These are phyloP conservation scores for Helenozyma rhizophorensis DNA, from an alignment of 805 yeast species.

Conservation along the genomic window DNA sequence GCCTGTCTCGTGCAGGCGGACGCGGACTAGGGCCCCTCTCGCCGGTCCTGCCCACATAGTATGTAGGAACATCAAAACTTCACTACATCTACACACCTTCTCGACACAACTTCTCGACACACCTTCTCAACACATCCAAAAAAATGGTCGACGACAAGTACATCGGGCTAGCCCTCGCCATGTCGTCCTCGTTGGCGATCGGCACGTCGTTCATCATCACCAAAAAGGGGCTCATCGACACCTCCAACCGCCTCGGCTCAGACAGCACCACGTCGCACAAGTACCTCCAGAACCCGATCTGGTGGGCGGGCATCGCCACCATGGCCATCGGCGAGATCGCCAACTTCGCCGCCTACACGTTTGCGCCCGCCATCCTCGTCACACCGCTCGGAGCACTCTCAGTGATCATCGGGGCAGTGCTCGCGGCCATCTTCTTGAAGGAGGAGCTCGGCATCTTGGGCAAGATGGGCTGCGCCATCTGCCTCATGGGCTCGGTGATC, in stretches of 20 bases:
- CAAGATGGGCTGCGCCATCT: slow-evolving; percentile 88
- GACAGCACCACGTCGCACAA: slow-evolving; percentile 63
- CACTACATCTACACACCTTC: too few relatives aligned
- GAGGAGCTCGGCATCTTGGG: slow-evolving; percentile 88
- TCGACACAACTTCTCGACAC: too few relatives aligned
- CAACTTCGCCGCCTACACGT: slow-evolving; percentile 90
- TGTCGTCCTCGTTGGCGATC: slow-evolving; percentile 81
- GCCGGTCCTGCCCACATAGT: too few relatives aligned
- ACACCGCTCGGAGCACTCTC: slow-evolving; percentile 90
- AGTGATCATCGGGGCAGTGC: slow-evolving; percentile 86
- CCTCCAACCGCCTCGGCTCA: slow-evolving; percentile 47
- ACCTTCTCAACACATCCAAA: too few relatives aligned
- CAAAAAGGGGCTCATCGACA: slow-evolving; percentile 75
- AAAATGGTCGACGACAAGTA: slow-evolving; percentile 79
- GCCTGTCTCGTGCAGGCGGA: too few relatives aligned
- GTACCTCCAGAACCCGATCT: slow-evolving; percentile 77
- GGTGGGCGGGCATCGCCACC: slow-evolving; percentile 92
- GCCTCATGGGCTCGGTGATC: slow-evolving; percentile 81
- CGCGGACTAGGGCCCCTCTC: too few relatives aligned
- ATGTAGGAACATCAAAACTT: too few relatives aligned
- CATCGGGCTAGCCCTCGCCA: slow-evolving; percentile 83
- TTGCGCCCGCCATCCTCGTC: slow-evolving; percentile 90
- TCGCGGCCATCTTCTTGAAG: slow-evolving; percentile 78
- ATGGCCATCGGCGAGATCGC: slow-evolving; percentile 92
- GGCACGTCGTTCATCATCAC: slow-evolving; percentile 89